phyloP scores from a whole-genome alignment of 2,329 filamentous ascomycete species.

The Simplicillium aogashimaense region DNA sequence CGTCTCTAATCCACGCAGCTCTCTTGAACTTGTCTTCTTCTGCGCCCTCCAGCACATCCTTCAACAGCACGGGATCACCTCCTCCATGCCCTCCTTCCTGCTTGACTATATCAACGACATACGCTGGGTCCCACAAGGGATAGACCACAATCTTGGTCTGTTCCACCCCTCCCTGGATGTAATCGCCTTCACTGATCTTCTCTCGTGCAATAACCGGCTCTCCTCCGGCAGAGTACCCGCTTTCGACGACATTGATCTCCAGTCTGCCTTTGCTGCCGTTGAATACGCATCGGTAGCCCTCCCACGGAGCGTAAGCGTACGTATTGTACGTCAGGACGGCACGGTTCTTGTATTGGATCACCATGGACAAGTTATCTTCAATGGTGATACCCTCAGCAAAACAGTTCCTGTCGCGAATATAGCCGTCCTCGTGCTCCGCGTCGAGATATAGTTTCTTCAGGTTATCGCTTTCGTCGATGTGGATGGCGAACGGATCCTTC shows the following conservation, averaged over 20 bases:
- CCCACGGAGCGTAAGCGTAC: constrained; percentile 36
- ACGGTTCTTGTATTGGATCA: constrained; percentile 31
- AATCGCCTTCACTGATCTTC: constrained; percentile 6
- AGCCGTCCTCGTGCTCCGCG: constrained; percentile 37
- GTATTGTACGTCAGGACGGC: constrained; percentile 33
- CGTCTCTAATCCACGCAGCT: constrained; percentile 32
- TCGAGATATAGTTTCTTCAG: constrained; percentile 34
- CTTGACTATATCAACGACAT: constrained; percentile 27
- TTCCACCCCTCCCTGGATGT: constrained; percentile 26
- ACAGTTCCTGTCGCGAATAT: constrained; percentile 35
- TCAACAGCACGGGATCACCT: constrained; percentile 32
- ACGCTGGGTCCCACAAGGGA: constrained; percentile 31
- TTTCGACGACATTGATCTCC: constrained; percentile 36
- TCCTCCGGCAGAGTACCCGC: constrained; percentile 32
- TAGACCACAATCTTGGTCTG: constrained; percentile 25
- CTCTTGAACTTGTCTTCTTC: constrained; percentile 24
- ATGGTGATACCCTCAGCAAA: constrained; percentile 39
- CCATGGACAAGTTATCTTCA: constrained; percentile 36
- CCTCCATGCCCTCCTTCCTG: constrained; percentile 33
- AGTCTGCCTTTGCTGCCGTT: constrained; percentile 33
- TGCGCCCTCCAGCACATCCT: constrained; percentile 29
- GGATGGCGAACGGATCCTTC: constrained; percentile 34
- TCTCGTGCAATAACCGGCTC: constrained; percentile 21
- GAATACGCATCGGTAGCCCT: constrained; percentile 29
- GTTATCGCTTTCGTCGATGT: constrained; percentile 28